Evolutionary conservation across 2,329 filamentous ascomycete genomes (phyloP), one percentile per base, ranked within the genome.

Genomic region (Colletotrichum sp.): DNA sequence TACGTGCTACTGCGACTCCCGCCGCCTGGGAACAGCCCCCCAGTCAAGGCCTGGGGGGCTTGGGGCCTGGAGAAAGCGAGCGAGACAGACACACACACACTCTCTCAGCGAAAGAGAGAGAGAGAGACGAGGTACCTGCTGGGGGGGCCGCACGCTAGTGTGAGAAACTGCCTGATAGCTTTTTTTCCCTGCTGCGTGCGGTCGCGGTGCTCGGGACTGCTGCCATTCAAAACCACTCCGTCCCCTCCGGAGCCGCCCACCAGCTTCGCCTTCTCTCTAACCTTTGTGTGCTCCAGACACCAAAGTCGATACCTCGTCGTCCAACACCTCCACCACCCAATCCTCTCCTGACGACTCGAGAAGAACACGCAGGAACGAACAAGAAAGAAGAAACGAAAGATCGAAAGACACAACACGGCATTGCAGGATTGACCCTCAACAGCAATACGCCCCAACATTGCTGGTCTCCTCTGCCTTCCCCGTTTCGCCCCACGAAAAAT

Each of bases 201-300:
- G 73, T 62, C 69, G 71, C 74, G 32, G 64, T 64, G 74, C 75
- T 74, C 59, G 65, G 36, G 39, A 60, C 59, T 60, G 32, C 68
- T 52, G 71, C 72, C 72, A 75, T 77, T 77, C 76, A 77, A 77
- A 77, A 76, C 72, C 69, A 77, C 76, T 75, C 72, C 76, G 64
- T 77, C 64, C 72, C 76, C 76, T 77, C 76, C 72, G 69, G 63
- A 71, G 72, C 69, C 67, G 72, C 71, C 49, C 72, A 64, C n/a
- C 65, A 71, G 49, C 49, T 64, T 57, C 66, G 39, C 28, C 59
- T 75, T 62, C 59, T 67, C 66, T 55, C 62, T 26, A 74, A 71
- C 59, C 74, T 77, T 77, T 71, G 74, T 77, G 68, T 76, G 70
- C 74, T 76, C 66, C 60, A 77, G 69, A 76, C 76, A 76, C 75